Evolutionary conservation across 129 eudicot genomes (phyloP).

Genomic region (Oenanthe sinensis): DNA sequence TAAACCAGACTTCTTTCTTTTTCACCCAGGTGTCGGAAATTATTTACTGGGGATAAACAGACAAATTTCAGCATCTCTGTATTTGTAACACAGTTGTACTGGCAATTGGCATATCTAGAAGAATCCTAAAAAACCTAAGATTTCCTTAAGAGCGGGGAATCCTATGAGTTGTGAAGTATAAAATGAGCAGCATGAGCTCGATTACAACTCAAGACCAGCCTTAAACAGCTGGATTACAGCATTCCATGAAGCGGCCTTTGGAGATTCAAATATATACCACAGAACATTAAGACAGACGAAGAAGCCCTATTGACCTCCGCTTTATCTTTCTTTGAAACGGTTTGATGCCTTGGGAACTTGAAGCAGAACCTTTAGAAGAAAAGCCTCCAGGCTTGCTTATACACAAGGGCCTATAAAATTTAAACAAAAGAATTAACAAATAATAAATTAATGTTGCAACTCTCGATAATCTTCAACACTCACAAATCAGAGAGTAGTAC

Average conservation of each 20-base stretch:
- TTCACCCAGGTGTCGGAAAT: no score
- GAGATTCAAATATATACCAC: neutral
- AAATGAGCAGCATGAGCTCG: no score
- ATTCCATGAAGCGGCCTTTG: neutral
- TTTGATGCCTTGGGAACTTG: slow-evolving; percentile 28
- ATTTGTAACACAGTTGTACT: neutral
- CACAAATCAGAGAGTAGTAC: slow-evolving; percentile 14
- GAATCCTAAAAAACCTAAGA: neutral
- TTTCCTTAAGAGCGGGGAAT: neutral
- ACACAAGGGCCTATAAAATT: slow-evolving; percentile 20
- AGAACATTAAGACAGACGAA: neutral
- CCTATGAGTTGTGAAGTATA: no score
- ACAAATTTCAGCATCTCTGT: neutral
- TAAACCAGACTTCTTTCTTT: no score
- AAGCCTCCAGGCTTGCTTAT: slow-evolving; percentile 29
- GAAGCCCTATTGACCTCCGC: neutral
- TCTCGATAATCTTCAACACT: neutral
- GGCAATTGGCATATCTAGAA: neutral
- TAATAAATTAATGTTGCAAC: neutral
- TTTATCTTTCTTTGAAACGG: slow-evolving; percentile 36
- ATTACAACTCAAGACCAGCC: no score
- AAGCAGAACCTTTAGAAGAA: slow-evolving; percentile 29
- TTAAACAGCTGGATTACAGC: neutral
- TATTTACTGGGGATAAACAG: neutral
- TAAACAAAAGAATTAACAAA: neutral